phyloP scores from a whole-genome alignment of 306 rosid species.

The Cercis canadensis region DNA sequence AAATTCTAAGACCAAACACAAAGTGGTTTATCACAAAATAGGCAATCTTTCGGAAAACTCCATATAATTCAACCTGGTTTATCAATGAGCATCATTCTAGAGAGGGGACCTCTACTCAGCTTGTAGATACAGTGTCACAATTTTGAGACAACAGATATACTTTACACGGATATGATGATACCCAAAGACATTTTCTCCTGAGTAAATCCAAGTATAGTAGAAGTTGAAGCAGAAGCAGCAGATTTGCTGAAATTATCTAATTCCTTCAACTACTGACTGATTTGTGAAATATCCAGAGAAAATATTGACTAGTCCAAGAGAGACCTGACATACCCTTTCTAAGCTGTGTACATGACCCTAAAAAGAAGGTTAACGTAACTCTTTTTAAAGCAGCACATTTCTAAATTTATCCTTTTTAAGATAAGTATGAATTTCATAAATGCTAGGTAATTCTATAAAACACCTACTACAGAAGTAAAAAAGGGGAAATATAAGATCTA shows the following conservation, averaged over 20 bases:
- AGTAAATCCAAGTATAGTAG: background rate
- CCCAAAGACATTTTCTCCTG: conserved; percentile 16
- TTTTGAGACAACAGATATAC: conserved; percentile 1
- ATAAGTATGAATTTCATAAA: background rate
- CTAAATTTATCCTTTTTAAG: background rate
- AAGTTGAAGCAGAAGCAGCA: conserved; percentile 22
- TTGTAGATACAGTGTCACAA: conserved; percentile 3
- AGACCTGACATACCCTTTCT: conserved; percentile 16
- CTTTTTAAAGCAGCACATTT: conserved; percentile 25
- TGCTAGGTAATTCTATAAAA: background rate
- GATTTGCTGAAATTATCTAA: conserved; percentile 4
- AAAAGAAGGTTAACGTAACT: conserved; percentile 12
- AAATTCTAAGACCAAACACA: background rate
- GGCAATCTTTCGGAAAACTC: background rate
- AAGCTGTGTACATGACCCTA: conserved; percentile 3
- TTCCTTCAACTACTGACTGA: conserved; percentile 1
- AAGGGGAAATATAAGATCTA: background rate
- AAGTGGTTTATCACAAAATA: background rate
- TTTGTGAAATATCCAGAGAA: background rate
- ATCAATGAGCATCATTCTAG: background rate
- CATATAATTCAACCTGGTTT: conserved; percentile 5
- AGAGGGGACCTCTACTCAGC: conserved; percentile 17
- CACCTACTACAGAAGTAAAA: conserved; percentile 2
- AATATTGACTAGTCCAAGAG: conserved; percentile 20
- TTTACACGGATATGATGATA: background rate